phyloP scores from a whole-genome alignment of 139 green algal species.

The Yamagishiella unicocca region DNA sequence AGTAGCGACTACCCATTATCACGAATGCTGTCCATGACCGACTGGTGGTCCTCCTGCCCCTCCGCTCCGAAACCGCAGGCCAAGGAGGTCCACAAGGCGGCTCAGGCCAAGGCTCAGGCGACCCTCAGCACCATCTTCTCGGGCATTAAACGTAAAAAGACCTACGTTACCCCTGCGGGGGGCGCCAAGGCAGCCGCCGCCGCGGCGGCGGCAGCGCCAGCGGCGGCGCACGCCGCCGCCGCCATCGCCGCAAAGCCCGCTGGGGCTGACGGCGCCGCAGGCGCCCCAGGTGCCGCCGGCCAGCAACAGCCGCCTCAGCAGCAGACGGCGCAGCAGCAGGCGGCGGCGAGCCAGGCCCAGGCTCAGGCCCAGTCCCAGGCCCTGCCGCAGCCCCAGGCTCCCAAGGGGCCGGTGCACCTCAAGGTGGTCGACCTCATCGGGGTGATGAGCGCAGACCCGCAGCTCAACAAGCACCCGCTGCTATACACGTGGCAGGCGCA shows the following conservation, averaged over 20 bases:
- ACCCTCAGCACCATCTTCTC: conserved; percentile 32
- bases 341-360: background rate
- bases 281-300: background rate
- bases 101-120: conserved; percentile 13
- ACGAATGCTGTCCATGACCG: background rate
- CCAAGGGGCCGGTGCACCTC: background rate
- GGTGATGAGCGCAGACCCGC: conserved; percentile 21
- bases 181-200: background rate
- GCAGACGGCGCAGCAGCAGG: background rate
- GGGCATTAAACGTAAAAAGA: conserved; percentile 46
- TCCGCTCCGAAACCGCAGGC: background rate
- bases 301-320: background rate
- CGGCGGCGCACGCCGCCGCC: background rate
- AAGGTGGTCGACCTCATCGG: conserved; percentile 14
- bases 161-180: background rate
- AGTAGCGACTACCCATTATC: too few species aligned
- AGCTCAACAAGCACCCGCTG: conserved; percentile 27
- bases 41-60: background rate
- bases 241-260: background rate
- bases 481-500: conserved; percentile 38
- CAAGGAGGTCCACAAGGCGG: conserved; percentile 31
- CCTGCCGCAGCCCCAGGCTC: background rate
- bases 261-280: background rate
- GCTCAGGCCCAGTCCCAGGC: background rate
- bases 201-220: background rate